phyloP scores from a whole-genome alignment of 345 rosid genomes.

The Mallotus nudiflorus region DNA sequence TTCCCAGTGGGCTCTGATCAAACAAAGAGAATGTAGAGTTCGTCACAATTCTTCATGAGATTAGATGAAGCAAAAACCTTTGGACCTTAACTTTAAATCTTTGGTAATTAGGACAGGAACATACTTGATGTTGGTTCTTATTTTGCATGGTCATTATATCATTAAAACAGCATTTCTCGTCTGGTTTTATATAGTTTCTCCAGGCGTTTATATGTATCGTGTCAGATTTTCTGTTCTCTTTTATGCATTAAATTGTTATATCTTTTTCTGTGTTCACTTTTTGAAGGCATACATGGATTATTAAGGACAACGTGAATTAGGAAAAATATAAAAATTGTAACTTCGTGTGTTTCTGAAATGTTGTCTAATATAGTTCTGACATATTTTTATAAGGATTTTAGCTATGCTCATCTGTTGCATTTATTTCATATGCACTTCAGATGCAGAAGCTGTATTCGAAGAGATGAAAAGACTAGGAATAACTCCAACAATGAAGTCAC shows the following conservation, averaged over 20 bases:
- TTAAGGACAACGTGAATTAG: too few species aligned
- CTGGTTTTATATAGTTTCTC: too few species aligned
- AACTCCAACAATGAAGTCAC: conserved; percentile 87
- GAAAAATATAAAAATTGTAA: too few species aligned
- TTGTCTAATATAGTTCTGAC: not conserved
- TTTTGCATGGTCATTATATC: too few species aligned
- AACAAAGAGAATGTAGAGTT: too few species aligned
- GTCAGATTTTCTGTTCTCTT: not conserved
- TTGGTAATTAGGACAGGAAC: not conserved
- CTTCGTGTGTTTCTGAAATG: not conserved
- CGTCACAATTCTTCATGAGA: not conserved
- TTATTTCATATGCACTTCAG: conserved; percentile 27
- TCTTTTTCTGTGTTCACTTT: too few species aligned
- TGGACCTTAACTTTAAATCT: not conserved
- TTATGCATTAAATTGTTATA: too few species aligned
- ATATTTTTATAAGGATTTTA: not conserved
- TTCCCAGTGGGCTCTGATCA: too few species aligned
- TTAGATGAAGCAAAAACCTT: not conserved
- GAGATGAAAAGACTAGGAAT: conserved; percentile 81
- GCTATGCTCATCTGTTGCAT: not conserved
- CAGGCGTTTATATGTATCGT: too few species aligned
- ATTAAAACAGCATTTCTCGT: too few species aligned
- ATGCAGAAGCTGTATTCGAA: conserved; percentile 77
- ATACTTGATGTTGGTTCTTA: not conserved
- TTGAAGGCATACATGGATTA: too few species aligned